Evolutionary conservation across 2,329 filamentous ascomycete species (phyloP).

Genomic region (Aspergillus fumigatus): DNA sequence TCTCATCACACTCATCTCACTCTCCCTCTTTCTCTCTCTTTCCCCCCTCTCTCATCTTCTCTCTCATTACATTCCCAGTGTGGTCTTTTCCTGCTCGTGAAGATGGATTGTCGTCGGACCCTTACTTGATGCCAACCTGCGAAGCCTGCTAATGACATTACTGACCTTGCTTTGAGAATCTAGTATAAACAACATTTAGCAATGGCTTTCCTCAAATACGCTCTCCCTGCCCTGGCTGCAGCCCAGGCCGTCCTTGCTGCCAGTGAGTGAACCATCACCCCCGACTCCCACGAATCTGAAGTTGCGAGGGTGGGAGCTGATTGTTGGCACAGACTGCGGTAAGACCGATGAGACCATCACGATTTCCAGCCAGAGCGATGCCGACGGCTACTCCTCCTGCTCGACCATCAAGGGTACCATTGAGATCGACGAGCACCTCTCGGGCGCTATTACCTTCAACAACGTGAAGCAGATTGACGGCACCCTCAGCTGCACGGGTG

Average conservation of each 20-base stretch:
- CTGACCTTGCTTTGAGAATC: neutral
- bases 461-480: constrained; percentile 58
- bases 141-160: neutral
- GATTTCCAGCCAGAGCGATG: constrained; percentile 57
- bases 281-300: neutral
- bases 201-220: constrained; percentile 54
- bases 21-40: neutral
- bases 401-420: constrained; percentile 65
- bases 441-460: constrained; percentile 58
- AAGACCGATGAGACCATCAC: constrained; percentile 31
- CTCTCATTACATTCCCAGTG: neutral
- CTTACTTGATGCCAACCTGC: neutral
- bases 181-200: constrained; percentile 6
- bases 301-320: constrained; percentile 4
- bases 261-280: constrained; percentile 16
- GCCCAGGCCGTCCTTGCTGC: constrained; percentile 50
- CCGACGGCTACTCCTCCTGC: constrained; percentile 64
- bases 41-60: neutral
- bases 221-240: constrained; percentile 53
- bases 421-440: constrained; percentile 54
- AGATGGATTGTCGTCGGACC: neutral
- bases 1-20: constrained; percentile 1
- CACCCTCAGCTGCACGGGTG: constrained; percentile 48
- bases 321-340: constrained; percentile 14
- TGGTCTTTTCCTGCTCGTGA: neutral